Evolutionary conservation across 2,329 filamentous ascomycete genomes (phyloP).

Genomic region (Magnaporthiopsis poae): DNA sequence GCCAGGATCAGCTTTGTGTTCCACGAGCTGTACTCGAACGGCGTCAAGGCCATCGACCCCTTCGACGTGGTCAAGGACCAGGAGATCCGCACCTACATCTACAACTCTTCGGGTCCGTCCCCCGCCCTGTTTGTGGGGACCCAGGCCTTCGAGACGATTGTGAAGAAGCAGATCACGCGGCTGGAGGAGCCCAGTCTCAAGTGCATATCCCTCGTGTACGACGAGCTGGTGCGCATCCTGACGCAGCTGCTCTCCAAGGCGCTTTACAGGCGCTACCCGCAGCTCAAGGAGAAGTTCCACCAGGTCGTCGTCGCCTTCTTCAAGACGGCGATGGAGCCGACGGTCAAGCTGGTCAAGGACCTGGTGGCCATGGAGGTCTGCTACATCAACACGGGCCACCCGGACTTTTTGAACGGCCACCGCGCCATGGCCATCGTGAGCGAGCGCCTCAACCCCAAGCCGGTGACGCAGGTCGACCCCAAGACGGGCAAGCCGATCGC

Average conservation of each 20-base stretch:
- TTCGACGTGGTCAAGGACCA: slow-evolving; percentile 97
- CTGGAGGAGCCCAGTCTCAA: slow-evolving; percentile 93
- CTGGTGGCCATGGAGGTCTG: slow-evolving; percentile 90
- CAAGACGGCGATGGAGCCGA: slow-evolving; percentile 96
- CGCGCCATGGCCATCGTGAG: slow-evolving; percentile 96
- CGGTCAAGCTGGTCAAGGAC: slow-evolving; percentile 91
- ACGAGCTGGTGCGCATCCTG: slow-evolving; percentile 91
- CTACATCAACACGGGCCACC: slow-evolving; percentile 97
- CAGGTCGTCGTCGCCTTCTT: slow-evolving; percentile 86
- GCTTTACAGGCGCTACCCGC: slow-evolving; percentile 86
- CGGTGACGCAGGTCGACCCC: slow-evolving; percentile 90
- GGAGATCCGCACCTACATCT: slow-evolving; percentile 91
- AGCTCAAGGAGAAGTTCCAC: slow-evolving; percentile 93
- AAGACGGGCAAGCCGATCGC: slow-evolving; percentile 92
- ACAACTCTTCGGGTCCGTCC: slow-evolving; percentile 98
- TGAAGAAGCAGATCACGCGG: slow-evolving; percentile 96
- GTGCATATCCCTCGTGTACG: slow-evolving; percentile 93
- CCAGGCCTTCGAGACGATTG: slow-evolving; percentile 94
- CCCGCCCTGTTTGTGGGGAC: slow-evolving; percentile 95
- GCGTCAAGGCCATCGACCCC: slow-evolving; percentile 92
- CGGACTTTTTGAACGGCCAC: slow-evolving; percentile 93
- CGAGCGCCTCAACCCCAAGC: slow-evolving; percentile 70
- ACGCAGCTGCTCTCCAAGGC: slow-evolving; percentile 80
- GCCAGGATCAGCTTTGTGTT: slow-evolving; percentile 98
- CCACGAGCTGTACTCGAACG: slow-evolving; percentile 95